Evolutionary conservation across 2,329 filamentous ascomycete species (phyloP).

Genomic region (Trichoderma guizhouense): DNA sequence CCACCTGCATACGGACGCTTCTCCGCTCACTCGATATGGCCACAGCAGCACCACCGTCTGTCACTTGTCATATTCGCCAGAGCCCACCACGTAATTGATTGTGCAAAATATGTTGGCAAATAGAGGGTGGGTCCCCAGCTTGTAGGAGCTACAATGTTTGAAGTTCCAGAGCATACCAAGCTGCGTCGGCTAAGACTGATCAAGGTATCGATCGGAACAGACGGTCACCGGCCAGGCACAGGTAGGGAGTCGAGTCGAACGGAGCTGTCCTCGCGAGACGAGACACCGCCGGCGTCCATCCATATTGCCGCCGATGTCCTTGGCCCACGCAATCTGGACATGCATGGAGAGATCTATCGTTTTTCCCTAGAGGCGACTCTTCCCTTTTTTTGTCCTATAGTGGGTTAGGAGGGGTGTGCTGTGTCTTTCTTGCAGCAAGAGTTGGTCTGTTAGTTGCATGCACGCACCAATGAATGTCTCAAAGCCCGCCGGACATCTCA

Average conservation of each 20-base stretch:
- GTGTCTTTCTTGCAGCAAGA: neutral
- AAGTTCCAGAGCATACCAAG: neutral
- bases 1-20: neutral
- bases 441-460: neutral
- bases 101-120: neutral
- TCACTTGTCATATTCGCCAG: slow-evolving; percentile 15
- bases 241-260: neutral
- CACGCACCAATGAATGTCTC: neutral
- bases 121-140: neutral
- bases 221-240: neutral
- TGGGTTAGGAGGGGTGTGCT: neutral
- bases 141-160: neutral
- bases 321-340: neutral
- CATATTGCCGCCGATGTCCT: neutral
- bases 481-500: neutral
- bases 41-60: neutral
- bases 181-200: neutral
- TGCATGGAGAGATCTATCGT: slow-evolving; percentile 3
- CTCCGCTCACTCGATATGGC: neutral
- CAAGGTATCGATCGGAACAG: neutral
- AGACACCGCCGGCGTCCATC: neutral
- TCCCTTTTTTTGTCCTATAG: neutral
- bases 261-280: neutral
- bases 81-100: slow-evolving; percentile 8
- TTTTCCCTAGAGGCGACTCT: neutral